phyloP scores from a whole-genome alignment of 2,329 filamentous ascomycete species.

The Fusarium transvaalense region DNA sequence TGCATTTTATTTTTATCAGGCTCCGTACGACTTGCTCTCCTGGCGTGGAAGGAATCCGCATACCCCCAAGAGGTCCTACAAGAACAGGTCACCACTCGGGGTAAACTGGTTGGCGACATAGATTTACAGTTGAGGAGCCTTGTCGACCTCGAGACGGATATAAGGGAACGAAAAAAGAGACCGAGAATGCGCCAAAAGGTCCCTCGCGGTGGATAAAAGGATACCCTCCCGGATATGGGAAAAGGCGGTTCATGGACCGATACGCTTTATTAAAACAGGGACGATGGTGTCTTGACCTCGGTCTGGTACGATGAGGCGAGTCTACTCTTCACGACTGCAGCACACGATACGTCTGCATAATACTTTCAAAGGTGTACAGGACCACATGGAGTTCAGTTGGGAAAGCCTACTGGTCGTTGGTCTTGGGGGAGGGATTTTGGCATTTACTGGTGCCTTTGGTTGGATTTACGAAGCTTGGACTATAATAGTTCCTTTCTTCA shows the following conservation, averaged over 20 bases:
- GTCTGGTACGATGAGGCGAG: constrained; percentile 49
- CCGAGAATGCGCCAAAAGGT: constrained; percentile 52
- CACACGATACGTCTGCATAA: constrained; percentile 47
- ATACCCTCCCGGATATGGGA: constrained; percentile 45
- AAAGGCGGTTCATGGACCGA: constrained; percentile 31
- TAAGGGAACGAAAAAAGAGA: constrained; percentile 47
- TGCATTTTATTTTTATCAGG: constrained; percentile 43
- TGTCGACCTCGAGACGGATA: constrained; percentile 49
- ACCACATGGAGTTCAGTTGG: constrained; percentile 20
- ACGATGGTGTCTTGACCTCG: constrained; percentile 46
- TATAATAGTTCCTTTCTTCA: constrained; percentile 37
- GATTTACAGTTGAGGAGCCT: constrained; percentile 44
- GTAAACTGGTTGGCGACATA: constrained; percentile 48
- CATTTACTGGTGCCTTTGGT: constrained; percentile 39
- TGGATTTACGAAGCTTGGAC: constrained; percentile 42
- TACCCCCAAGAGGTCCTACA: constrained; percentile 31
- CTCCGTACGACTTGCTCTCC: constrained; percentile 44
- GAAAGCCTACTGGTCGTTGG: constrained; percentile 21
- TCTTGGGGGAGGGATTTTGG: constrained; percentile 42
- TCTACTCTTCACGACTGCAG: constrained; percentile 48
- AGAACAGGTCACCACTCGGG: constrained; percentile 40
- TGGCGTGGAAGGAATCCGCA: constrained; percentile 31
- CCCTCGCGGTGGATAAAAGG: constrained; percentile 45
- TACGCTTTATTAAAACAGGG: constrained; percentile 38
- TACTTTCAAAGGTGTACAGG: constrained; percentile 46